A percentile compares a stretch with the other conserved stretches of the same genome.
These are phyloP conservation scores for Stellera chamaejasme DNA, from an alignment of 345 rosid species.

Conservation along the genomic window DNA sequence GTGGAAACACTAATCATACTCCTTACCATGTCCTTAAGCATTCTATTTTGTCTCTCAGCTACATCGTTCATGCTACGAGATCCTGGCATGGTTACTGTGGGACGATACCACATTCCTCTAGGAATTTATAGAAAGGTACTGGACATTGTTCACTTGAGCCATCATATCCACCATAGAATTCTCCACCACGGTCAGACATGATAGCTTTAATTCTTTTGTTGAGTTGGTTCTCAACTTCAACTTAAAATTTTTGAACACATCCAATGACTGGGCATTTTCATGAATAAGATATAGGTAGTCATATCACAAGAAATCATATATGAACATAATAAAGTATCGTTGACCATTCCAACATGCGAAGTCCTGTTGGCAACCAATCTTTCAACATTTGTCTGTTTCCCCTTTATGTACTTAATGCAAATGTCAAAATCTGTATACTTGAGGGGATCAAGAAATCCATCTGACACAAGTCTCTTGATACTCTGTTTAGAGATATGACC, in stretches of 20 bases:
- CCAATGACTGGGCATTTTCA: no score
- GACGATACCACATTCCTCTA: neutral
- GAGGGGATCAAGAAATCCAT: neutral
- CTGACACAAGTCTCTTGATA: neutral
- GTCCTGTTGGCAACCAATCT: neutral
- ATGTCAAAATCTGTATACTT: constrained; percentile 2
- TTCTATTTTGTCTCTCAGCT: neutral
- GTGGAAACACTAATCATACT: no score
- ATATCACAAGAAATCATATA: neutral
- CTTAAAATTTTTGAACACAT: neutral
- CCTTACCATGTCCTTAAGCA: neutral
- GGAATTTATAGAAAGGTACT: neutral
- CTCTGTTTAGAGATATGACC: constrained; percentile 2
- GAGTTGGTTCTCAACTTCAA: neutral
- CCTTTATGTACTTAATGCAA: neutral
- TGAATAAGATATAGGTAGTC: neutral
- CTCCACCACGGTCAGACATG: no score
- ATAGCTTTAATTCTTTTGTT: no score
- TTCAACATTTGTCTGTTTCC: no score
- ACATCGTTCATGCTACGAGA: neutral
- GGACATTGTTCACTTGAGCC: constrained; percentile 1
- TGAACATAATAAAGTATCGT: neutral
- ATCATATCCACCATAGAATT: no score
- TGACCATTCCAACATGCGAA: neutral
- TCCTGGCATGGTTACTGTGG: neutral